Conservation (phyloP, 2,329 filamentous ascomycete genomes). For the Aspergillus niger region DNA sequence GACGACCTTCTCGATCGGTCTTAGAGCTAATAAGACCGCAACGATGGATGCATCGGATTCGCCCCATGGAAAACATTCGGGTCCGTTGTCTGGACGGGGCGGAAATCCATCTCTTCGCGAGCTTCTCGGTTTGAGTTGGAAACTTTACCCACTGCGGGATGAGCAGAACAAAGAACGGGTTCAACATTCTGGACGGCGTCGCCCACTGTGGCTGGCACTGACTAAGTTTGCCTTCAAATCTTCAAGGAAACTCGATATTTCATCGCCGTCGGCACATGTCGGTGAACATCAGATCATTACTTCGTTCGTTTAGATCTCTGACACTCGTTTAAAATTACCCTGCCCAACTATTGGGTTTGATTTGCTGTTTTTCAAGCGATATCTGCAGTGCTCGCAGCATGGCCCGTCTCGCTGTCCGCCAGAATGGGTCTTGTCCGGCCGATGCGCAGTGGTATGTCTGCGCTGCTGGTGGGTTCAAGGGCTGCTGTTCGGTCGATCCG, state of each 20-base stretch:
- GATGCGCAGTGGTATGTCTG: constrained; percentile 32
- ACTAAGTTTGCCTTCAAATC: too few relatives aligned
- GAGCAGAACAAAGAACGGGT: too few relatives aligned
- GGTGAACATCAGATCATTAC: too few relatives aligned
- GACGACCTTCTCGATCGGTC: background rate
- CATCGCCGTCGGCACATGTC: too few relatives aligned
- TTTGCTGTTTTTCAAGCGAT: background rate
- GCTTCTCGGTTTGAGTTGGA: too few relatives aligned
- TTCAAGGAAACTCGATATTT: too few relatives aligned
- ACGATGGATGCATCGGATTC: background rate
- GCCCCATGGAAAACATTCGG: background rate
- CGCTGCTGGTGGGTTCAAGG: constrained; percentile 24
- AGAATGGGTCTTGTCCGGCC: constrained; percentile 19
- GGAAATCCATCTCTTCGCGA: too few relatives aligned
- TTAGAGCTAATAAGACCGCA: background rate
- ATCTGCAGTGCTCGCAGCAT: constrained; percentile 2
- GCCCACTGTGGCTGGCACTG: too few relatives aligned
- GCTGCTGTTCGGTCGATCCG: constrained; percentile 38
- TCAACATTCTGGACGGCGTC: too few relatives aligned
- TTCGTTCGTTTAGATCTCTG: background rate
- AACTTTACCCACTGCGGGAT: background rate
- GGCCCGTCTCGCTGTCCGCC: constrained; percentile 15
- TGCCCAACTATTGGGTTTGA: background rate
- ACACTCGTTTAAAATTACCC: background rate
- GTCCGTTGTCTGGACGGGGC: background rate